Evolutionary conservation across 257 asterid species (phyloP).

Genomic region (Forsythia viridissima): DNA sequence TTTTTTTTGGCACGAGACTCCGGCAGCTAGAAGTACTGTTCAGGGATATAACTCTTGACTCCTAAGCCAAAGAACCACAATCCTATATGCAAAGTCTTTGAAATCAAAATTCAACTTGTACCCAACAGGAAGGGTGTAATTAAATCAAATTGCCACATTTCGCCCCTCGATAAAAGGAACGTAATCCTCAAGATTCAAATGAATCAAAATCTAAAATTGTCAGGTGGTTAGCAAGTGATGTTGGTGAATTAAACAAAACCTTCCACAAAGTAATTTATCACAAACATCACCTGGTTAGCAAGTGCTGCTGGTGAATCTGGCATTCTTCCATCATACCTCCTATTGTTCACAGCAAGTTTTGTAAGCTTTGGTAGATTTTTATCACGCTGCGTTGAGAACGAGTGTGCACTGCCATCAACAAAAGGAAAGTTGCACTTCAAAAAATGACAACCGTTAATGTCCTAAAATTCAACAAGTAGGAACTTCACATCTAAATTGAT

Average conservation of each 20-base stretch:
- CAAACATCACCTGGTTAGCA: slow-evolving; percentile 72
- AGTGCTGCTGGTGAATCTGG: slow-evolving; percentile 89
- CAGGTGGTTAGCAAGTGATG: no score
- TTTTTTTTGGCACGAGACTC: no score
- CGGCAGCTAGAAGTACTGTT: no score
- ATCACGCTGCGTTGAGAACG: slow-evolving; percentile 76
- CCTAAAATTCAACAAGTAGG: background rate
- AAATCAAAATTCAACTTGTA: background rate
- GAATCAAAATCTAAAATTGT: background rate
- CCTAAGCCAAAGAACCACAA: background rate
- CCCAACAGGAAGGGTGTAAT: background rate
- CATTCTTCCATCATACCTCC: slow-evolving; percentile 75
- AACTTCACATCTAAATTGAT: slow-evolving; percentile 11
- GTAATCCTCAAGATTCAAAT: background rate
- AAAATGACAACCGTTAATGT: slow-evolving; percentile 8
- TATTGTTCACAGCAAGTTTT: slow-evolving; percentile 75
- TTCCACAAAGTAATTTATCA: background rate
- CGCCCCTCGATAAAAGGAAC: no score
- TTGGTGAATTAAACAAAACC: no score
- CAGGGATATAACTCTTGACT: no score
- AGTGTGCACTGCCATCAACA: slow-evolving; percentile 70
- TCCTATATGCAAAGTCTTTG: background rate
- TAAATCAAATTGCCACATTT: no score
- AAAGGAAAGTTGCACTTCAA: slow-evolving; percentile 9
- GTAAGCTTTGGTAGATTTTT: slow-evolving; percentile 66